Evolutionary conservation across 108 stramenopile genomes (phyloP), one percentile per base, ranked within the genome.

Genomic region (Cyclotella kingstonii): DNA sequence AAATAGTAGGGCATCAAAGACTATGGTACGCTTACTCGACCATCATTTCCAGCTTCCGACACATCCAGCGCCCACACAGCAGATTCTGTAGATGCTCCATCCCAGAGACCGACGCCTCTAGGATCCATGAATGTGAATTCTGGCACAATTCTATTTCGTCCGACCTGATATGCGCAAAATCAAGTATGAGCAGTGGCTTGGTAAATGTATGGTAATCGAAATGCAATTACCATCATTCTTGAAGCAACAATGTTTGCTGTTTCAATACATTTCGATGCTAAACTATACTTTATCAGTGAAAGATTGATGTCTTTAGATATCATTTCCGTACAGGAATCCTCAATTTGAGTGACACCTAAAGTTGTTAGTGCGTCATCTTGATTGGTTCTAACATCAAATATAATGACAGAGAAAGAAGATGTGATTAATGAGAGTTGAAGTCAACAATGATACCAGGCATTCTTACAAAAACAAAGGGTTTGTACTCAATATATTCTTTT

Each of bases 91-190:
- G 60, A 39, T 25, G 66, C 51, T 12, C 53, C 63, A 54, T 84
- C 61, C 80, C 80, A 84, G 7, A 54, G 22, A n/a, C 83, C 83
- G 1, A 53, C 53, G 9, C 61, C 78, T 55, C 79, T 51, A 2
- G 54, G 78, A 61, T 81, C 83, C 77, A 84, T 73, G 49, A 71
- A 84, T 4, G 73, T 79, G 33, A 79, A 84, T 61, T 84, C 83
- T 18, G 83, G 83, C 9, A 81, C 59, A 42, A 81, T 43, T 25
- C 78, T 48, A 40, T 84, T 72, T 2, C 76, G 68, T 17, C 75
- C 75, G 42, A 66, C 39, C 41, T 67, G 18, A 8, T 7, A n/a
- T 38, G 12, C 28, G 36, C 7, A 53, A 54, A 18, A 39, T 49
- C 10, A 36, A 42, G n/a, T 5, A 18, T 4, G 43, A 18, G 14